Evolutionary conservation across 1,284 basidiomycete genomes (phyloP), one percentile per base, ranked within the genome.

Genomic region (Ustilago cynodontis): DNA sequence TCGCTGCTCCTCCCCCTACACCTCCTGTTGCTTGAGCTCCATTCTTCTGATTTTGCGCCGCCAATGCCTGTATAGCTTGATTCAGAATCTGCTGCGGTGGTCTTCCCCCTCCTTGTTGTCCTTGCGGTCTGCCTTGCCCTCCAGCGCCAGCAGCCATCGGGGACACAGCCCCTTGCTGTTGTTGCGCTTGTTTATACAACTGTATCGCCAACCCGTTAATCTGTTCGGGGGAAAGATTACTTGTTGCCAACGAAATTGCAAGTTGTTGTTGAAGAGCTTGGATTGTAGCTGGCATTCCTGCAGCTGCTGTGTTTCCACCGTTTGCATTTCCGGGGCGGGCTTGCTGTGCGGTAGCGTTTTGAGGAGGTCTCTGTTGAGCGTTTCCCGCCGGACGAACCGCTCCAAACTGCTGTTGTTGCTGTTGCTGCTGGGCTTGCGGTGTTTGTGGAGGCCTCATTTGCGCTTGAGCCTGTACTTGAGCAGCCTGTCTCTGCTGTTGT

Each of bases 221-320:
- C 68, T 82, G 79, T 53, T 82, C 81, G 31, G 77, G 71, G 18
- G 67, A 74, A 33, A 82, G 53, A 50, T 82, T 80, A 20, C 67
- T 71, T 7, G 77, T 77, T 1, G 77, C 81, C 14, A 82, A 45
- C 26, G 68, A 72, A 35, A 82, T 79, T 0, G 81, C 79, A 1
- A 82, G 59, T 39, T 82, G 81, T 66, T 82, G 81, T 41, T 82
- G 81, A 50, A 82, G 47, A 11, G 79, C 79, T 51, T 82, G 81
- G 33, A 82, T 71, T 18, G 80, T 80, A 0, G 77, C 72, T 54
- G 81, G 81, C 70, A 80, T 77, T 1, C 63, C 55, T 1, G 64
- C 20, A 5, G 63, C 16, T n/a, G 22, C 10, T 22, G 24, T 47
- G 8, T 57, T 63, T 4, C n/a, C 57, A 24, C 29, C 49, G 13